Conservation (phyloP, 1,284 basidiomycete genomes). For the Bjerkandera adusta region DNA sequence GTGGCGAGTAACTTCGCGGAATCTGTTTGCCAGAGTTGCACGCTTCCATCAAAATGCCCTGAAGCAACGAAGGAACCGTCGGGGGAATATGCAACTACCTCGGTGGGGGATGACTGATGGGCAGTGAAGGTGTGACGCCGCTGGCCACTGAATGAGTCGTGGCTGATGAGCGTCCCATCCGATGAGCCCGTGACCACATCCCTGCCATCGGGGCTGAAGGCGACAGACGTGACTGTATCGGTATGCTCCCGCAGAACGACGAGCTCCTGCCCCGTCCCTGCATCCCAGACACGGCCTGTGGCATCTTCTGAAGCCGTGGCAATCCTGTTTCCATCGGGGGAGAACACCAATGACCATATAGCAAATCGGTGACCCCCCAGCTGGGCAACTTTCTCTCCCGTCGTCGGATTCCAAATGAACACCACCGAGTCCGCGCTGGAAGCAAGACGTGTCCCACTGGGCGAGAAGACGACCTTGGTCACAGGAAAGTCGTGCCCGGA, state of each 20-base stretch:
- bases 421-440: slow-evolving; percentile 4
- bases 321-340: slow-evolving; percentile 6
- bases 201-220: slow-evolving; percentile 18
- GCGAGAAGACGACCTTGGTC: slow-evolving; percentile 25
- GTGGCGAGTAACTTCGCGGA: too few relatives aligned
- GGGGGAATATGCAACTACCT: slow-evolving; percentile 26
- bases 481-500: slow-evolving; percentile 27
- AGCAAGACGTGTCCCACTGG: neutral
- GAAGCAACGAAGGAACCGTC: slow-evolving; percentile 22
- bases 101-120: too few relatives aligned
- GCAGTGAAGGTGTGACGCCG: too few relatives aligned
- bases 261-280: slow-evolving; percentile 13
- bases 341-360: slow-evolving; percentile 6
- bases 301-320: slow-evolving; percentile 10
- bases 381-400: neutral
- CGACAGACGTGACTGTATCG: slow-evolving; percentile 13
- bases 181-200: slow-evolving; percentile 17
- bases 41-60: slow-evolving; percentile 22
- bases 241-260: slow-evolving; percentile 18
- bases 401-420: neutral
- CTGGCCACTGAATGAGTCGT: too few relatives aligned
- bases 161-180: slow-evolving; percentile 18
- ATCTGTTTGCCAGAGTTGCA: too few relatives aligned
- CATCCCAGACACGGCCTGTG: slow-evolving; percentile 11
- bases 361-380: slow-evolving; percentile 1